These are phyloP conservation scores for Yarrowia keelungensis DNA, from an alignment of 805 yeast species.

Conservation along the genomic window DNA sequence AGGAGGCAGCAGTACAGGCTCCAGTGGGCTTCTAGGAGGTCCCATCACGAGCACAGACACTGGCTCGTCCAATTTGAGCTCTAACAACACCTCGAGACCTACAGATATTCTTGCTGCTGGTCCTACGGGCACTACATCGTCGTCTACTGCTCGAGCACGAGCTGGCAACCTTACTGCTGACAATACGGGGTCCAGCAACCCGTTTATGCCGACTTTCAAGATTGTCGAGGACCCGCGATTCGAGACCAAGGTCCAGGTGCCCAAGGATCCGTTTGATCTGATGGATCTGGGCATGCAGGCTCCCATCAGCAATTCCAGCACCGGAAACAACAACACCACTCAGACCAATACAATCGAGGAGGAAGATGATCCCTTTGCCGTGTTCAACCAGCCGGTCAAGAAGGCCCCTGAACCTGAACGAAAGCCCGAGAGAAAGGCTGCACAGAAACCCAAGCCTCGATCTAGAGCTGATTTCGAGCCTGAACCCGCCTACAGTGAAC, in stretches of 20 bases:
- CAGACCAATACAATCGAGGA: conserved; percentile 7
- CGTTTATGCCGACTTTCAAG: conserved; percentile 37
- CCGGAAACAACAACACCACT: background rate
- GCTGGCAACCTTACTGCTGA: conserved; percentile 20
- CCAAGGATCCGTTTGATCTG: conserved; percentile 25
- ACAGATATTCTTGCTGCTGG: conserved; percentile 26
- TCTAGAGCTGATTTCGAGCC: conserved; percentile 18
- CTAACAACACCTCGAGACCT: background rate
- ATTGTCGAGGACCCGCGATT: conserved; percentile 39
- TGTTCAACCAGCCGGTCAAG: conserved; percentile 39
- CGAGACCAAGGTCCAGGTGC: background rate
- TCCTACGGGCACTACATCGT: background rate
- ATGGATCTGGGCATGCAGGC: conserved; percentile 38
- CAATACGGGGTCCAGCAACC: conserved; percentile 30
- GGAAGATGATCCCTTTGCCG: conserved; percentile 40
- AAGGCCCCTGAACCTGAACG: conserved; percentile 12
- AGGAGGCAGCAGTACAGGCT: conserved; percentile 11
- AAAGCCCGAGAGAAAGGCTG: conserved; percentile 14
- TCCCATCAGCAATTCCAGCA: background rate
- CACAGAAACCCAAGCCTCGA: conserved; percentile 2
- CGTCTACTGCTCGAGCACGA: background rate
- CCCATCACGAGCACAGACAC: conserved; percentile 19
- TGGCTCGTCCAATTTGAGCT: conserved; percentile 13
- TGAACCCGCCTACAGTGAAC: background rate
- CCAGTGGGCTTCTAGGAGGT: background rate